Percentiles rank a stretch among this genome's conserved stretches.
phyloP scores from a whole-genome alignment of 345 rosid genomes.

The Citrus mangshanensis region DNA sequence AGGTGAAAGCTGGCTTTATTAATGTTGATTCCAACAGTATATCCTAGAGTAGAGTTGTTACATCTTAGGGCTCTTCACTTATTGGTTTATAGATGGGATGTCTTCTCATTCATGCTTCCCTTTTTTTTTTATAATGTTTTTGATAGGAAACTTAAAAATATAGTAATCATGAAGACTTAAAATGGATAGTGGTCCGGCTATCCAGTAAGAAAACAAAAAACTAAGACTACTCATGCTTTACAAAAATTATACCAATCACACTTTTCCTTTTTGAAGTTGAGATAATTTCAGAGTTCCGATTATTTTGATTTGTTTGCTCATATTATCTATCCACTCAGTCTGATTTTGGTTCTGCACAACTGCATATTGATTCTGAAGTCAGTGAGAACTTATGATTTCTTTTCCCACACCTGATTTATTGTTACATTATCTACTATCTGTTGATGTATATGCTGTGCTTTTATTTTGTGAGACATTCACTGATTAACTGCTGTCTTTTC shows the following conservation, averaged over 20 bases:
- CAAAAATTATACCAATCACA: too few species aligned
- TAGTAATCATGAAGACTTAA: too few species aligned
- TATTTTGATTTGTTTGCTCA: neutral
- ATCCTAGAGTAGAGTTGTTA: neutral
- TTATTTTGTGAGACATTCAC: neutral
- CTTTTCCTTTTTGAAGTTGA: neutral
- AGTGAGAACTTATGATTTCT: neutral
- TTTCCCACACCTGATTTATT: neutral
- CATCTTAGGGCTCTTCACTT: neutral
- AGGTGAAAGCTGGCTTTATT: slow-evolving; percentile 3
- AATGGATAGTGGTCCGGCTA: too few species aligned
- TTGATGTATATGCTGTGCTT: neutral
- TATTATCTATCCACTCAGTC: neutral
- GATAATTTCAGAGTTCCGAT: neutral
- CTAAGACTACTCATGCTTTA: too few species aligned
- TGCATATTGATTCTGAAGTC: slow-evolving; percentile 7
- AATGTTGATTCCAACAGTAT: neutral
- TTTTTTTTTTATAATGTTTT: neutral
- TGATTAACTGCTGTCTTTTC: neutral
- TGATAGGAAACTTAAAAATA: too few species aligned
- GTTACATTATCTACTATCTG: neutral
- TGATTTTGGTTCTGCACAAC: neutral
- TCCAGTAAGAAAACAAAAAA: too few species aligned
- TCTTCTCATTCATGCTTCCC: neutral
- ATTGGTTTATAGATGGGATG: neutral